These are phyloP conservation scores for Tulasnella sp. DNA, from an alignment of 768 basidiomycete genomes.

Conservation along the genomic window DNA sequence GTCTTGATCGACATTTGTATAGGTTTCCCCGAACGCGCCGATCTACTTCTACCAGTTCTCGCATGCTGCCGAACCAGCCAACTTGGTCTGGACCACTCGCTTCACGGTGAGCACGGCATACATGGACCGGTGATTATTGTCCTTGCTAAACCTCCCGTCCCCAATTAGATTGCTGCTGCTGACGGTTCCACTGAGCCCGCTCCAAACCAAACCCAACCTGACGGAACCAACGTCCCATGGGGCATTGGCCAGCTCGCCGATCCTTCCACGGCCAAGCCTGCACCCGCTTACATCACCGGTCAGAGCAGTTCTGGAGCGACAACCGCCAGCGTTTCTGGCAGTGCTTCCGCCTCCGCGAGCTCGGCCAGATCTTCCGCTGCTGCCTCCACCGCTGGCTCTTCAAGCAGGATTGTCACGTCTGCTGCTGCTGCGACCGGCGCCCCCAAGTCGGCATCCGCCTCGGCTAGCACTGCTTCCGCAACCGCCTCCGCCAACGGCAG, in stretches of 20 bases:
- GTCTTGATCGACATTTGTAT: constrained; percentile 12
- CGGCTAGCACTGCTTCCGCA: background rate
- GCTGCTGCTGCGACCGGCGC: background rate
- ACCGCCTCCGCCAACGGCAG: constrained; percentile 19
- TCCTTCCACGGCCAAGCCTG: constrained; percentile 41
- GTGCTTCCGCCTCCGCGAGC: background rate
- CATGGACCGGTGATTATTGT: background rate
- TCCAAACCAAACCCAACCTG: constrained; percentile 52
- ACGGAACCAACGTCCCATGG: constrained; percentile 52
- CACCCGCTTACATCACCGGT: constrained; percentile 32
- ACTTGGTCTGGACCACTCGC: constrained; percentile 64
- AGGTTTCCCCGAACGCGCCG: constrained; percentile 61
- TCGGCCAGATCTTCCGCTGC: background rate
- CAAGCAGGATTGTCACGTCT: background rate
- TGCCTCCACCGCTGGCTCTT: background rate
- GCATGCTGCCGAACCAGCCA: constrained; percentile 35
- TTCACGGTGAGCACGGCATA: constrained; percentile 46
- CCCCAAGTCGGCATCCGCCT: background rate
- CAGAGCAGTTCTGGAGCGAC: background rate
- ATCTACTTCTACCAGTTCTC: constrained; percentile 81
- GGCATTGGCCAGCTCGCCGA: constrained; percentile 56
- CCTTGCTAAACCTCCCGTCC: background rate
- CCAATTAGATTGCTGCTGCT: constrained; percentile 50
- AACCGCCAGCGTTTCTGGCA: constrained; percentile 8
- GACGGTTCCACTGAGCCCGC: constrained; percentile 49